These are phyloP conservation scores for Medicago ruthenica DNA, from an alignment of 306 rosid genomes.

Conservation along the genomic window DNA sequence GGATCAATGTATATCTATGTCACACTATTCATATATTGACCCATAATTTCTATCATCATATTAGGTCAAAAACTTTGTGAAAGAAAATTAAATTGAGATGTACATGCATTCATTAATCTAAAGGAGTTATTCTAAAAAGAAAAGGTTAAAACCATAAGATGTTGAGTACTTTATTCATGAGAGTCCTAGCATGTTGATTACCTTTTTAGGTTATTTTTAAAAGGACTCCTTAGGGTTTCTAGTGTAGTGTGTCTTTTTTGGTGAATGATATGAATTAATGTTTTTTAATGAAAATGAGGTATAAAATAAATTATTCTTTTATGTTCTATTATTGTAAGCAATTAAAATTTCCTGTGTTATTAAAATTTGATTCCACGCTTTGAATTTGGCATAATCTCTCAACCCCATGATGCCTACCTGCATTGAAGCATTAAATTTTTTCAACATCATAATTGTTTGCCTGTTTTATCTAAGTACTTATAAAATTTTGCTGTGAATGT, in stretches of 20 bases:
- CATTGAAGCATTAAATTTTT: conserved; percentile 17
- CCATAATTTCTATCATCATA: conserved; percentile 9
- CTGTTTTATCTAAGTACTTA: conserved; percentile 40
- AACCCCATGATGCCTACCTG: conserved; percentile 38
- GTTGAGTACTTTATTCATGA: conserved; percentile 19
- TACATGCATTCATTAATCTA: conserved; percentile 1
- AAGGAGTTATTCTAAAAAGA: conserved; percentile 25
- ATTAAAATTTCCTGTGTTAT: conserved; percentile 24
- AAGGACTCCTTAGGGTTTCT: conserved; percentile 3
- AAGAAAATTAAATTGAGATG: background rate
- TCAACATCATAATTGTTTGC: conserved; percentile 45
- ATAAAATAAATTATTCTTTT: conserved; percentile 5
- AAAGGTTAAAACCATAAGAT: conserved; percentile 28
- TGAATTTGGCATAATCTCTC: conserved; percentile 27
- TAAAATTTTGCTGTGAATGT: conserved; percentile 35
- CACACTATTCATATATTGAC: conserved; percentile 12
- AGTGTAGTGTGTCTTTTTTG: background rate
- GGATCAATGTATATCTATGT: background rate
- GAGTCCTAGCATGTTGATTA: conserved; percentile 8
- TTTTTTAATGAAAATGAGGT: conserved; percentile 23
- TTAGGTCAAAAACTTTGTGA: conserved; percentile 28
- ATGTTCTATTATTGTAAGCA: conserved; percentile 36
- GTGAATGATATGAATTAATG: background rate
- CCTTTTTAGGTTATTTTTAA: background rate
- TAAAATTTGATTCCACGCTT: conserved; percentile 24